Percentiles rank a stretch among this genome's conserved stretches.
phyloP scores from a whole-genome alignment of 176 grass and related monocot species.

The Raddia distichophylla region DNA sequence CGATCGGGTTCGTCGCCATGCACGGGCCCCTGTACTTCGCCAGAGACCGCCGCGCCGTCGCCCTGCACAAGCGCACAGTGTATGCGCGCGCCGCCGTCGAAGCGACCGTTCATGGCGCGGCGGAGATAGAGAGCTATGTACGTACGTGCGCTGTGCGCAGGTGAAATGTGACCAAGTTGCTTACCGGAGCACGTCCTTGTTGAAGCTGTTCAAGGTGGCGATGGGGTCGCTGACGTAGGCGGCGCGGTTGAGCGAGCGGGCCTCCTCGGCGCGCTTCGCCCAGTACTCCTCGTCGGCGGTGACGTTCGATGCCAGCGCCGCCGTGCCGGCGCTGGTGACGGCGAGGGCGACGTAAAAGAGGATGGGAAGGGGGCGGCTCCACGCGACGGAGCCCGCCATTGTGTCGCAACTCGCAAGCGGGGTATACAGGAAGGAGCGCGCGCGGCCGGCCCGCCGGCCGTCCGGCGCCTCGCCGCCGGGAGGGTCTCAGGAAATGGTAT shows the following conservation, averaged over 20 bases:
- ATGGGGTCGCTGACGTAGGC: constrained; percentile 53
- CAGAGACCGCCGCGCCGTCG: not conserved
- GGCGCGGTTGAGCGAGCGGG: constrained; percentile 27
- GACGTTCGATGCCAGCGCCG: constrained; percentile 4
- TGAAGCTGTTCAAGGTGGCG: constrained; percentile 47
- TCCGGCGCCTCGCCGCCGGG: constrained; percentile 20
- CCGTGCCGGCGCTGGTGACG: not conserved
- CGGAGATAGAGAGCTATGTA: too few species aligned
- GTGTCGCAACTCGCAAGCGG: not conserved
- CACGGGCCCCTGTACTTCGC: constrained; percentile 34
- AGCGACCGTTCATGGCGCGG: not conserved
- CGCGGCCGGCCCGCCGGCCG: not conserved
- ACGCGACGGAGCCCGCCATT: constrained; percentile 38
- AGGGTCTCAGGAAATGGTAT: not conserved
- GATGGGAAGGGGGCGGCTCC: constrained; percentile 1
- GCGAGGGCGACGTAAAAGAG: constrained; percentile 38
- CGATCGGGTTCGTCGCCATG: constrained; percentile 74
- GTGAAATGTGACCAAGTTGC: too few species aligned
- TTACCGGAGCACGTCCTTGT: constrained; percentile 48
- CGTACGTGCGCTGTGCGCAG: too few species aligned
- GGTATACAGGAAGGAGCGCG: not conserved
- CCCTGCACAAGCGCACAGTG: not conserved
- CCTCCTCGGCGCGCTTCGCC: constrained; percentile 43
- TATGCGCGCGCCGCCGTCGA: not conserved
- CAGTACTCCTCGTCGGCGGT: constrained; percentile 57